Base-by-base conservation (phyloP, 306 rosid species). In the Gastrolobium bilobum region DNA sequence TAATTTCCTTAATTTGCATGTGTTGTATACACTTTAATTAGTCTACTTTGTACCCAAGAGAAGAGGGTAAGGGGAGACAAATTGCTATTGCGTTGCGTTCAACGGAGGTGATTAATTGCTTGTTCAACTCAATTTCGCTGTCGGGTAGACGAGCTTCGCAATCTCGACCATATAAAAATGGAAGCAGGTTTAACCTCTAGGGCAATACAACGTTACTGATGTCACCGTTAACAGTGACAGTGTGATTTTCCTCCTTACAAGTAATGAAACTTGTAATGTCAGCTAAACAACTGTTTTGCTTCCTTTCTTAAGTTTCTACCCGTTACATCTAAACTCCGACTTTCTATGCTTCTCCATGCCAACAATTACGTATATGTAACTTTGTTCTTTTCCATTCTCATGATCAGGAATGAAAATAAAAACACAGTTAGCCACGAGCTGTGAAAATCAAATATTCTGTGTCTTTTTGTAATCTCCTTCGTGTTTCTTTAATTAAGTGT, bases 271-370 rank as follows among this genome's bases (percentile, higher is more conserved):
- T 83, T 85, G 35, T 70, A 77, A 10, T 75, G 83, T 89, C 86
- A 81, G 92, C 88, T 86, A 88, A 92, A 88, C 93, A 86, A 92
- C 91, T 90, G 92, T 84, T 75, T 92, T 88, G 90, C 89, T 89
- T 86, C 63, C 76, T 80, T 76, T 69, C 66, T 81, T 48, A 92
- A 85, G 91, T 90, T 90, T 92, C 97, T 85, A 90, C 87, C 96
- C 79, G 79, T 81, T 89, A 72, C 93, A 89, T 88, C 96, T 86
- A 87, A 87, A 83, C 93, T 76, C 68, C 37, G 91, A 92, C 96
- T 90, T 90, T 90, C 60, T 31, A 26, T 68, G 60, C 82, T 79
- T 82, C 60, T 47, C 47, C 75, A 51, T 82, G 87, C 84, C 89
- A 88, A 87, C 78, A 26, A 70, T 39, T 48, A 33, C 30, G n/a